Conservation (phyloP, 208 protist species). For the Acanthamoeba triangularis region DNA sequence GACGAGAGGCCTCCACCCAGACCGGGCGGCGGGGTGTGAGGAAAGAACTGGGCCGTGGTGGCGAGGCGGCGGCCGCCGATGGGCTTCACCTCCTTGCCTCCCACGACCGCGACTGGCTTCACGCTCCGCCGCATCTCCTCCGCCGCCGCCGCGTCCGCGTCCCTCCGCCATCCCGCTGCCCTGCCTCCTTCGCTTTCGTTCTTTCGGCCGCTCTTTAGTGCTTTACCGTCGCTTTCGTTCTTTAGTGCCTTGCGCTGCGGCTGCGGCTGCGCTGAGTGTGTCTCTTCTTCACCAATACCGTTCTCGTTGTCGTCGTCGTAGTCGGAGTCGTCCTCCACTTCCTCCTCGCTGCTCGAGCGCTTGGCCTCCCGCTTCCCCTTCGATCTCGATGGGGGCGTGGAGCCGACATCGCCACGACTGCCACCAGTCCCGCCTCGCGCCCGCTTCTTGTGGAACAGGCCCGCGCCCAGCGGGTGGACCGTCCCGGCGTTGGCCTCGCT, state of each 20-base stretch:
- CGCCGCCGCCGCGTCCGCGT: no score
- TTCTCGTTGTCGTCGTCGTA: neutral
- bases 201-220: neutral
- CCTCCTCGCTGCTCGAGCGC: neutral
- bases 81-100: neutral
- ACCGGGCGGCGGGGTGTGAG: neutral
- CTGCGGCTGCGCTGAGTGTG: neutral
- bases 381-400: neutral
- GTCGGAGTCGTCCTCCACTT: neutral
- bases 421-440: neutral
- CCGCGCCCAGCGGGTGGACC: conserved; percentile 31
- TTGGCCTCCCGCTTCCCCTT: neutral
- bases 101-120: no score
- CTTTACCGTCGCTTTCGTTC: no score
- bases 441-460: conserved; percentile 53
- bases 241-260: neutral
- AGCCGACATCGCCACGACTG: neutral
- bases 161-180: neutral
- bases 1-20: neutral
- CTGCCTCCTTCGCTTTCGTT: no score
- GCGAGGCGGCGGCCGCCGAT: neutral
- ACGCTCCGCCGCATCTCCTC: no score
- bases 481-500: conserved; percentile 41
- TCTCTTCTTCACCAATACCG: neutral
- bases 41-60: neutral